Base-by-base conservation (phyloP, 345 rosid genomes). In the Acer campestre region DNA sequence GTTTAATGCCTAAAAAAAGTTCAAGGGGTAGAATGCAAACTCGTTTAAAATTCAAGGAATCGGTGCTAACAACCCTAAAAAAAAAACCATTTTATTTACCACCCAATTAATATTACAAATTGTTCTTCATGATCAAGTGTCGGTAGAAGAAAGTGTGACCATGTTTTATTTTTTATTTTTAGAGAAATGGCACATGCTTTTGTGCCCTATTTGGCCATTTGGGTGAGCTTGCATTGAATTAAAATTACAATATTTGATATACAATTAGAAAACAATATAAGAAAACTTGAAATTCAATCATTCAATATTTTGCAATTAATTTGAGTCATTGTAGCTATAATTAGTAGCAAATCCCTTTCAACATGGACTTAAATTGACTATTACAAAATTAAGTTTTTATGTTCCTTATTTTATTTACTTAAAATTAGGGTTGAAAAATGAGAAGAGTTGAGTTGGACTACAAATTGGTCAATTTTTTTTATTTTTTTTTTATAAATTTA, bases 141-240 rank as follows among this genome's bases (percentile, higher is more conserved):
- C 80, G 82, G 86, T 67, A 70, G 63, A 74, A 62, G 59, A 61
- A 46, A 44, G 38, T 29, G 12, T 71, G 72, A n/a, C 31, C 56
- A 55, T 35, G 4, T 42, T 20, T 49, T 51, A 8, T 42, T 42
- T 42, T 42, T 6, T n/a, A 65, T 56, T 58, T 63, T n/a, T 18
- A 58, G 13, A 9, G 38, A 49, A 48, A 66, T 29, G 0, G 76
- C 84, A 87, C 86, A 85, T 83, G 90, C 75, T 42, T 9, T 16
- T 85, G 88, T 76, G 79, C 68, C 82, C 80, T 64, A 58, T 71
- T 56, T 3, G 27, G 69, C 80, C 61, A 58, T 68, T 56, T 2
- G 22, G 67, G 70, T 55, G 55, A 61, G 38, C 81, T 67, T 72
- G 75, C 80, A 77, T 78, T 75, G 23, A 75, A 74, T 82, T 51